Conservation (phyloP, 495 filamentous ascomycete species). For the Penicillium steckii region DNA sequence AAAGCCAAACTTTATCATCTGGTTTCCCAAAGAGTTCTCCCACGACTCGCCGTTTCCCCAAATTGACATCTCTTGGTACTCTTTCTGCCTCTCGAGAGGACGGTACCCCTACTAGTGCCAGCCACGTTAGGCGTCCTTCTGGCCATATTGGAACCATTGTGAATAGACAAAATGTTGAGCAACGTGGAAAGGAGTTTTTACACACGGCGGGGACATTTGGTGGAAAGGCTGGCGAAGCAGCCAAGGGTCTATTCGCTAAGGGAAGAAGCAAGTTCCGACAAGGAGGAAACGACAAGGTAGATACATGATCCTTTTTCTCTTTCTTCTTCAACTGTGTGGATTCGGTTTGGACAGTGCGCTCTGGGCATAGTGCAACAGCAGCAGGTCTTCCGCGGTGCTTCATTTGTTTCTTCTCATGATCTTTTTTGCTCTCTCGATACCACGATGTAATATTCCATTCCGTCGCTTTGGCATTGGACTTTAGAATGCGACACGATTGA, state of each 20-base stretch:
- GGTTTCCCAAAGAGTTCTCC: conserved; percentile 31
- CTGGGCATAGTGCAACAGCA: conserved; percentile 15
- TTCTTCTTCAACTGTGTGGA: conserved; percentile 7
- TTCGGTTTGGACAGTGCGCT: conserved; percentile 14
- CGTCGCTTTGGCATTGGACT: conserved; percentile 29
- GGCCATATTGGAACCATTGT: conserved; percentile 39
- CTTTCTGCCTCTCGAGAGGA: conserved; percentile 41
- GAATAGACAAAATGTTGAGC: conserved; percentile 52
- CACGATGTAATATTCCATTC: conserved; percentile 39
- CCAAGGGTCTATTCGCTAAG: conserved; percentile 84
- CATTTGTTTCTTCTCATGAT: conserved; percentile 30
- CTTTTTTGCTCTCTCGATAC: conserved; percentile 33
- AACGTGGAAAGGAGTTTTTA: conserved; percentile 81
- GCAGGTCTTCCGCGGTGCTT: conserved; percentile 6
- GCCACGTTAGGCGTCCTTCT: conserved; percentile 36
- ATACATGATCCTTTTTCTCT: conserved; percentile 54
- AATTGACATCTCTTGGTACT: conserved; percentile 35
- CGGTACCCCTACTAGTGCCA: conserved; percentile 31
- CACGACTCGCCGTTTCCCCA: conserved; percentile 48
- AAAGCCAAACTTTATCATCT: conserved; percentile 30
- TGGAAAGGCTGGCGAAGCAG: conserved; percentile 70
- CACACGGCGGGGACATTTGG: conserved; percentile 72
- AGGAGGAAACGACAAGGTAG: conserved; percentile 70
- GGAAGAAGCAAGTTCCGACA: conserved; percentile 76
- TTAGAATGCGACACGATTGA: conserved; percentile 43